Base-by-base conservation (phyloP, 495 filamentous ascomycete species). In the Aspergillus asperescens region DNA sequence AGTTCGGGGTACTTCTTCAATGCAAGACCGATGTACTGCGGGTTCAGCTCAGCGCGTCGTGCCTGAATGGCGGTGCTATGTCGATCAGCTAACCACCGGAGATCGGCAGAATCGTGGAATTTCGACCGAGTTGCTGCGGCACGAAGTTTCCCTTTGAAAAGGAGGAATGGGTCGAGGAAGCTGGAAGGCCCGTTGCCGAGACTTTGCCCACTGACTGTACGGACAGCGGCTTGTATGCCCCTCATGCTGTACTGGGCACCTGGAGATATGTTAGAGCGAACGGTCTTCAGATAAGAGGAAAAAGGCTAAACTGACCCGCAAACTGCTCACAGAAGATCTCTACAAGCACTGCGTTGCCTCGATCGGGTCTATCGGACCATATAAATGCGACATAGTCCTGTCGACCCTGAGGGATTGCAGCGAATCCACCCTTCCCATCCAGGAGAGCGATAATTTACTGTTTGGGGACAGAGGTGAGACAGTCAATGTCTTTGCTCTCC, bases 71-170 rank as follows among this genome's bases (percentile, higher is more conserved):
- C 18, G 24, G 24, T 15, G 25, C 48, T 27, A 41, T 49, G 50
- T 34, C 41, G 44, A 18, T 31, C 32, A 20, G 15, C 59, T 3
- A 64, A 49, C 47, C 48, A 52, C 32, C 52, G 55, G n/a, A 65
- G 32, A 47, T 65, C 62, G 5, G 47, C 57, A 16, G 55, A 52
- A 45, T 65, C 62, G 28, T 56, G 44, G 48, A 48, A 58, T 45
- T 52, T 63, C 18, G 35, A 48, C 41, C 62, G 49, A 22, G 54
- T 50, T 22, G 60, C 62, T 16, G 60, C 54, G 5, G 60, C 62
- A n/a, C 52, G 57, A 22, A 65, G 50, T 35, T 65, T 63, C 8
- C 60, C 62, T 49, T 65, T 65, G 55, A 62, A 65, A 10, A 65
- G 29, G 34, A 54, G 40, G 45, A 63, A 50, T 12, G 55, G 57